Conservation (phyloP, 2,329 filamentous ascomycete genomes). For the Penicillium sp. region DNA sequence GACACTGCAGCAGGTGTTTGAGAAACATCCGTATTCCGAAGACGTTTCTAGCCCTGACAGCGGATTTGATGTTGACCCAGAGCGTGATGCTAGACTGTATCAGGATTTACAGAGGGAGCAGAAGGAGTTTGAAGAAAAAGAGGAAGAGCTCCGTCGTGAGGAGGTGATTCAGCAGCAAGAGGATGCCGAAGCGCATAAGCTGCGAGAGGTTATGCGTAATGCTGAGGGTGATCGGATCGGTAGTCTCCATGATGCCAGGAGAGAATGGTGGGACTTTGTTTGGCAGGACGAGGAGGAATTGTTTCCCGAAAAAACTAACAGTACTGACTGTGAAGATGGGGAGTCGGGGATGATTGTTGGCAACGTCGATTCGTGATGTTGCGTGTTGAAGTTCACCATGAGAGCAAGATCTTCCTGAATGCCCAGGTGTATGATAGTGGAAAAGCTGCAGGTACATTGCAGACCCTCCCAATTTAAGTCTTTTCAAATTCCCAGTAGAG, state of each 20-base stretch:
- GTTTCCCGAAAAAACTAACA: neutral
- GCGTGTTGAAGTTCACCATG: neutral
- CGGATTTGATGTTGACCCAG: neutral
- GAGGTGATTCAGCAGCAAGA: conserved; percentile 10
- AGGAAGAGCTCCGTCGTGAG: conserved; percentile 8
- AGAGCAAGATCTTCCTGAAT: too few species aligned
- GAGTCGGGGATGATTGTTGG: neutral
- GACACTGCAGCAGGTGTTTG: conserved; percentile 21
- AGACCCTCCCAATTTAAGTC: too few species aligned
- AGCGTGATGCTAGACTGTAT: neutral
- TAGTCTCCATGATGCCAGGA: conserved; percentile 10
- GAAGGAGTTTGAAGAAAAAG: conserved; percentile 8
- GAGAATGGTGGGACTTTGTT: conserved; percentile 24
- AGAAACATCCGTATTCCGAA: conserved; percentile 15
- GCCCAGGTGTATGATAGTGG: too few species aligned
- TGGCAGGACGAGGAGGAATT: conserved; percentile 16
- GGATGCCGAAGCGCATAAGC: conserved; percentile 3
- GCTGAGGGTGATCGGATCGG: conserved; percentile 11
- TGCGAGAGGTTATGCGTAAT: conserved; percentile 12
- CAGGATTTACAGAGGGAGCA: conserved; percentile 11
- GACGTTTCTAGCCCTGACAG: neutral
- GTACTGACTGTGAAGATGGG: conserved; percentile 14
- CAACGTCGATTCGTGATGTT: neutral
- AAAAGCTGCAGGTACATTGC: neutral
- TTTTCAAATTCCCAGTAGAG: neutral